phyloP scores from a whole-genome alignment of 257 asterid genomes.

The Rubia yunnanensis region DNA sequence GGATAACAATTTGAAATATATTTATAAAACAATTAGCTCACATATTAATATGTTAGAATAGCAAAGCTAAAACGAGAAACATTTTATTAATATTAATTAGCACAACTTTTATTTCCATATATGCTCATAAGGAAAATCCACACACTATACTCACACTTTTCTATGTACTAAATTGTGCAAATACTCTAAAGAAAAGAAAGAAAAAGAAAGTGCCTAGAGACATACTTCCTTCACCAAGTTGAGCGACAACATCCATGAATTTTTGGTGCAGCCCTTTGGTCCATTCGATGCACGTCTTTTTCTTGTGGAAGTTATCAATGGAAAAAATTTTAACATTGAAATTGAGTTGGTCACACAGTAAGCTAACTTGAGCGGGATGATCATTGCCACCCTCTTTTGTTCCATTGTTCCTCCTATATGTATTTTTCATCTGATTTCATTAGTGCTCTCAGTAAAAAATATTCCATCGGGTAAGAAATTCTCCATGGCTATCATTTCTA shows the following conservation, averaged over 20 bases:
- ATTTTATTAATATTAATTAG: too few species aligned
- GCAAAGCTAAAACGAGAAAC: neutral
- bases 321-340: neutral
- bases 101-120: neutral
- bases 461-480: neutral
- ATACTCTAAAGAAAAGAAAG: too few species aligned
- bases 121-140: neutral
- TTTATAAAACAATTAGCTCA: neutral
- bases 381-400: neutral
- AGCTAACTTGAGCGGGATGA: neutral
- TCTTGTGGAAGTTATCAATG: neutral
- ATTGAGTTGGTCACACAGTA: too few species aligned
- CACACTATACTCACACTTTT: too few species aligned
- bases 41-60: neutral
- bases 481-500: neutral
- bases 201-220: neutral
- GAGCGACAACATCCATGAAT: conserved; percentile 8
- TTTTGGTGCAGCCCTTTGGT: conserved; percentile 15
- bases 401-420: too few species aligned
- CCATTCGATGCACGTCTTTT: conserved; percentile 13
- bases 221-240: conserved; percentile 32
- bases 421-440: neutral
- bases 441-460: neutral
- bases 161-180: too few species aligned
- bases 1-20: conserved; percentile 26